Evolutionary conservation across 2,329 filamentous ascomycete species (phyloP), one percentile per base, ranked within the genome.

Genomic region (Beauveria rudraprayagi): DNA sequence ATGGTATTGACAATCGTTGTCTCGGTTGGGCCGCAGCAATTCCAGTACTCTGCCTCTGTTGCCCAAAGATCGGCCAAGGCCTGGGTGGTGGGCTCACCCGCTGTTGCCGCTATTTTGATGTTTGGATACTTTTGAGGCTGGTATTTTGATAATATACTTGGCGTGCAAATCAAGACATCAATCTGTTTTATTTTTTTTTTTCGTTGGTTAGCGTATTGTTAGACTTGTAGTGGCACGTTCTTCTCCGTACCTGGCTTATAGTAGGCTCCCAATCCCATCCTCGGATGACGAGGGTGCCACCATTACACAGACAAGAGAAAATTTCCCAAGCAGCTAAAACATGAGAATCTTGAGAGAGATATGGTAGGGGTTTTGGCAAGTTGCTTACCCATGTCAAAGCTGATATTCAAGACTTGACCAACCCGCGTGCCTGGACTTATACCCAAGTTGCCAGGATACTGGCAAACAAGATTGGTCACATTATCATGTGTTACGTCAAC

Each of bases 11-110:
- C 76, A 56, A 85, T 83, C 1, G 80, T 85, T 16, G 82, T 80
- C 67, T 86, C 83, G 0, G 83, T 84, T 1, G 83, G 82, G 2
- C 83, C 83, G 66, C 82, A 85, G 65, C 80, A 79, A 70, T 85
- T 85, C 75, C 73, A 81, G 66, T 81, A 81, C 8, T 72, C 76
- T 28, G 73, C 75, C 58, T 77, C 70, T 3, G 74, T 71, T 16
- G 80, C 78, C 83, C 82, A 85, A 37, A 79, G 71, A 64, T 85
- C 82, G 6, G 82, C 82, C n/a, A 85, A 73, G 77, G 70, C 66
- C 66, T 77, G 73, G 7, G 74, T 72, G 10, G 76, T 81, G 6
- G 80, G 78, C 67, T 85, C 82, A 10, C 82, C 82, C n/a, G 80
- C 82, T 2, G 80, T 80, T 10, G 79, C 82, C 1, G 83, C 74